Percentiles rank a stretch among this genome's conserved stretches.
Evolutionary conservation across 1,139 yeast species (phyloP).

Genomic region (Groenewaldozyma sp.): DNA sequence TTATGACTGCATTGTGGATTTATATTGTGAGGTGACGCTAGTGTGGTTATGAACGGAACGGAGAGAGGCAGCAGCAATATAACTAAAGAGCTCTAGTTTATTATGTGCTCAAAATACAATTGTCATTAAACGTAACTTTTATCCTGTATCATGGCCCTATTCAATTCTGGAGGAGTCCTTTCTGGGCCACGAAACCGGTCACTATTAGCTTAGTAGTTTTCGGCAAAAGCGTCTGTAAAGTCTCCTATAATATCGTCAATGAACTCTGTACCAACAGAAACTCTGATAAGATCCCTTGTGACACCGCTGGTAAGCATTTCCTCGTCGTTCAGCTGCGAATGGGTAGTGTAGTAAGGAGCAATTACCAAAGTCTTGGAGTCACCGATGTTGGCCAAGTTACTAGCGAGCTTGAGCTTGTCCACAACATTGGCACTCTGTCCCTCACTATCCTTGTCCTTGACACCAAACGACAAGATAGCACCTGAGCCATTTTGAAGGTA

Average conservation of each 20-base stretch:
- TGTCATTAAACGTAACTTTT: too few relatives aligned
- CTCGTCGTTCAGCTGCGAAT: constrained; percentile 75
- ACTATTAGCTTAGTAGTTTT: constrained; percentile 14
- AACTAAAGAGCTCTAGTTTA: too few relatives aligned
- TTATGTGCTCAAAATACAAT: too few relatives aligned
- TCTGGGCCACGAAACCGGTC: too few relatives aligned
- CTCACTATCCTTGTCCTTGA: constrained; percentile 42
- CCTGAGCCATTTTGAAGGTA: constrained; percentile 74
- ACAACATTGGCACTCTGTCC: constrained; percentile 76
- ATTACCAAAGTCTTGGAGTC: constrained; percentile 91
- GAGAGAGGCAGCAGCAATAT: too few relatives aligned
- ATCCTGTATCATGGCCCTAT: too few relatives aligned
- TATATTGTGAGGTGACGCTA: constrained; percentile 3
- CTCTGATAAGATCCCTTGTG: constrained; percentile 76
- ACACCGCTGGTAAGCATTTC: constrained; percentile 82
- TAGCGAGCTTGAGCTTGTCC: constrained; percentile 71
- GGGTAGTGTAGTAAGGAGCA: constrained; percentile 93
- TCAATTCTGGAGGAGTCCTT: too few relatives aligned
- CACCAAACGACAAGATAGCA: constrained; percentile 83
- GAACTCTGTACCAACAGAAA: constrained; percentile 82
- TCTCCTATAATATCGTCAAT: constrained; percentile 84
- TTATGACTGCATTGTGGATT: constrained; percentile 11
- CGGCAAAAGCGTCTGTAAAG: constrained; percentile 64
- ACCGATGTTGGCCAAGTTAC: constrained; percentile 94
- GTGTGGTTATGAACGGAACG: too few relatives aligned